Evolutionary conservation across 495 filamentous ascomycete genomes (phyloP), one percentile per base, ranked within the genome.

Genomic region (Aspergillus ostianus): DNA sequence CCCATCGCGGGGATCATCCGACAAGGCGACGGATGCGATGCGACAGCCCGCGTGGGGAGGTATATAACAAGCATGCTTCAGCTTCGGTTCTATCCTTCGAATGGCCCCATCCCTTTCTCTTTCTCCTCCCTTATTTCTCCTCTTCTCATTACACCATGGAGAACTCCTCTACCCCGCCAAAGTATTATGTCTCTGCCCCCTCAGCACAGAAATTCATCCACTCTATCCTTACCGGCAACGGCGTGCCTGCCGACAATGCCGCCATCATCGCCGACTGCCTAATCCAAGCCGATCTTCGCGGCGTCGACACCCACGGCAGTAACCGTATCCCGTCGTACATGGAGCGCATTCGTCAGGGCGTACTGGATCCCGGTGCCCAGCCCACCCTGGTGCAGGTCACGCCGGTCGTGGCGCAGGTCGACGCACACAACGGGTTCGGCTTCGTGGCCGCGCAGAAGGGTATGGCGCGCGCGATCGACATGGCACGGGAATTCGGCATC

Each of bases 311-410:
- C 4, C 90, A 93, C 67, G 90, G 90, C 67, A 83, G 85, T 61
- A 90, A 89, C 69, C 87, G 90, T 6, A 80, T 92, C 51, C 87
- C 88, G 0, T 88, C 85, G 2, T 93, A 93, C 75, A 83, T 92
- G 72, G 77, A 83, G 21, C 86, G 89, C 6, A 80, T 92, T 52
- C 84, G 88, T 0, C 77, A 84, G 58, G 84, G 84, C 12, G 83
- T 87, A 4, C 77, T 93, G 5, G 74, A 88, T 64, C 73, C 86
- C 17, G 65, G 60, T 3, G 85, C 85, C 9, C 66, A 72, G 8
- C 88, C 90, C 0, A 79, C 70, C 0, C 61, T 91, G 4, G 71
- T 56, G 0, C 76, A 88, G 63, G 66, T 86, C 29, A 91, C 89
- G 1, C 88, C 88, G 0, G 85, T 84, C 0, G 90, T 88, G 0